Conservation (phyloP, 2,329 filamentous ascomycete genomes). For the Simplicillium sp. region DNA sequence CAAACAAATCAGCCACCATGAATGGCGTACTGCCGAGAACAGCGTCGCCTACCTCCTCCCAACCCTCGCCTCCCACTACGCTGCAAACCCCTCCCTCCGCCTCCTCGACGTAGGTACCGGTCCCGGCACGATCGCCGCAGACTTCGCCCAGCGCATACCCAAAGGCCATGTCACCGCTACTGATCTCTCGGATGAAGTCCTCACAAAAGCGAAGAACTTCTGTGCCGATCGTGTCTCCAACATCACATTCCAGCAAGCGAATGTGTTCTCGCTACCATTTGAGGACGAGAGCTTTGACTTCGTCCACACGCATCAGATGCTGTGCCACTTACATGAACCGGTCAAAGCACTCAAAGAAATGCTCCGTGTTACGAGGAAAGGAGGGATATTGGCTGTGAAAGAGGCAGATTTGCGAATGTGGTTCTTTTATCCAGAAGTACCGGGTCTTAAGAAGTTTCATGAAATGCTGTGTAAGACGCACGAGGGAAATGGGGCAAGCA, state of each 20-base stretch:
- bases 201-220: slow-evolving; percentile 14
- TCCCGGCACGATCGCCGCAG: slow-evolving; percentile 37
- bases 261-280: slow-evolving; percentile 24
- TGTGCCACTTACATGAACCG: slow-evolving; percentile 28
- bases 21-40: slow-evolving; percentile 31
- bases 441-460: slow-evolving; percentile 14
- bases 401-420: slow-evolving; percentile 20
- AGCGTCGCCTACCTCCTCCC: slow-evolving; percentile 33
- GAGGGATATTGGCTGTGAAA: slow-evolving; percentile 29
- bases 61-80: slow-evolving; percentile 17
- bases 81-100: slow-evolving; percentile 19
- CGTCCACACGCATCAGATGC: slow-evolving; percentile 31
- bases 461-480: slow-evolving; percentile 11
- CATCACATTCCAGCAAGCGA: slow-evolving; percentile 16
- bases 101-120: slow-evolving; percentile 40
- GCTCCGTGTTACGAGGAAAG: slow-evolving; percentile 30
- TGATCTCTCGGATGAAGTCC: slow-evolving; percentile 20
- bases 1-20: slow-evolving; percentile 18
- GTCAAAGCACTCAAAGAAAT: slow-evolving; percentile 27
- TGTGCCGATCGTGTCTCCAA: slow-evolving; percentile 13
- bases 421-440: slow-evolving; percentile 17
- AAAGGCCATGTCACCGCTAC: slow-evolving; percentile 24
- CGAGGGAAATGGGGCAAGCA: slow-evolving; percentile 15
- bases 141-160: slow-evolving; percentile 27
- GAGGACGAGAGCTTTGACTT: slow-evolving; percentile 30